These are phyloP conservation scores for Colletotrichum lini DNA, from an alignment of 2,329 filamentous ascomycete species.

Conservation along the genomic window DNA sequence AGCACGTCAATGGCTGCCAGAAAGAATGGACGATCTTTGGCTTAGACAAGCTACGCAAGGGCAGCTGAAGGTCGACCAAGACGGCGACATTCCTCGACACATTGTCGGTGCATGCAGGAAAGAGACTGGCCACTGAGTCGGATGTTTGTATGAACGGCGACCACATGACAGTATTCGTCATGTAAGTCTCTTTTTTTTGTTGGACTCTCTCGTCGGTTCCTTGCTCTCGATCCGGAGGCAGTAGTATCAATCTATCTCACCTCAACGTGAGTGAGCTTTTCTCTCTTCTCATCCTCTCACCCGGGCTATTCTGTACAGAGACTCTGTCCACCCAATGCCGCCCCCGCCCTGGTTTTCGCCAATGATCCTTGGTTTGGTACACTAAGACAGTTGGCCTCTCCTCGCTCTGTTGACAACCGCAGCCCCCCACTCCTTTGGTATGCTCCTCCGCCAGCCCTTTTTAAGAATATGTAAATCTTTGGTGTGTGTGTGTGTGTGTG, in stretches of 20 bases:
- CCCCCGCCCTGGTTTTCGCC: constrained; percentile 10
- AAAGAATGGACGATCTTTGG: too few species aligned
- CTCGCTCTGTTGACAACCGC: neutral
- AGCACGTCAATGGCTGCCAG: too few species aligned
- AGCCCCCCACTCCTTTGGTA: constrained; percentile 7
- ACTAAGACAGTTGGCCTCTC: constrained; percentile 18
- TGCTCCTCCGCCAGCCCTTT: neutral
- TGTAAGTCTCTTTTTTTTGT: neutral
- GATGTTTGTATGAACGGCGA: neutral
- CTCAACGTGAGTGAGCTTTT: neutral
- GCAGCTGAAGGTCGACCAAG: too few species aligned
- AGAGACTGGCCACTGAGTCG: too few species aligned
- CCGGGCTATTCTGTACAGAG: constrained; percentile 2
- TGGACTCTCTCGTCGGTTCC: neutral
- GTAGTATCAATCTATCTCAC: constrained; percentile 12
- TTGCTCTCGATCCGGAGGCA: too few species aligned
- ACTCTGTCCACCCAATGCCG: neutral
- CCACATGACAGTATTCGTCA: neutral
- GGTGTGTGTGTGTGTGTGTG: constrained; percentile 23
- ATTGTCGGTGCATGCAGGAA: too few species aligned
- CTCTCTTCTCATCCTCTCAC: neutral
- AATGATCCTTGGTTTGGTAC: neutral
- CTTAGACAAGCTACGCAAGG: too few species aligned
- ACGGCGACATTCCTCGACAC: too few species aligned
- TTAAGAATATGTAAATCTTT: constrained; percentile 23